Evolutionary conservation across 2,329 filamentous ascomycete species (phyloP).

Genomic region (Epichloe uncinata): DNA sequence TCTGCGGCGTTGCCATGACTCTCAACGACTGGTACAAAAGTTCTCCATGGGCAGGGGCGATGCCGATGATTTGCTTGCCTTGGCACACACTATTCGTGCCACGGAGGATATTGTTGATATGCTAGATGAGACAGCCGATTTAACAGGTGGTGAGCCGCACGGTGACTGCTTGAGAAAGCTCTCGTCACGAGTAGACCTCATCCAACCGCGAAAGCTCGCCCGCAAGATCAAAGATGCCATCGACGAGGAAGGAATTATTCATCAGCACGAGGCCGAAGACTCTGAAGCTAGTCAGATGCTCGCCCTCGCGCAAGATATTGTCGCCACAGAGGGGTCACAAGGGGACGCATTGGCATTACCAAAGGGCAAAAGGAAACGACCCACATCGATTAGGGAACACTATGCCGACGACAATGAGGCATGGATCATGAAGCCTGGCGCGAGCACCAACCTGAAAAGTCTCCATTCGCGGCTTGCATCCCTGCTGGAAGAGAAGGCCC

Average conservation of each 20-base stretch:
- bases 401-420: conserved; percentile 47
- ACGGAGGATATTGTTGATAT: conserved; percentile 51
- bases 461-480: conserved; percentile 56
- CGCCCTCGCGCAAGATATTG: conserved; percentile 58
- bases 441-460: conserved; percentile 49
- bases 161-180: conserved; percentile 30
- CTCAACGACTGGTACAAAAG: conserved; percentile 81
- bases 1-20: conserved; percentile 67
- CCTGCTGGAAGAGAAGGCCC: conserved; percentile 45
- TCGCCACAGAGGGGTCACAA: conserved; percentile 49
- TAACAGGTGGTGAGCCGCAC: conserved; percentile 5
- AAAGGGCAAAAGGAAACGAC: conserved; percentile 35
- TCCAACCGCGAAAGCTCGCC: conserved; percentile 55
- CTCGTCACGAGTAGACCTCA: conserved; percentile 47
- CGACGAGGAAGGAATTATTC: conserved; percentile 80
- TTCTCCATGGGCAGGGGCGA: conserved; percentile 89
- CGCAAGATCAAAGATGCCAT: conserved; percentile 62
- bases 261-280: conserved; percentile 66
- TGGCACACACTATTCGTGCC: conserved; percentile 68
- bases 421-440: conserved; percentile 54
- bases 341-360: conserved; percentile 42
- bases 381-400: conserved; percentile 37
- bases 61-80: conserved; percentile 72
- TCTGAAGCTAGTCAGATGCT: conserved; percentile 57
- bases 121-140: conserved; percentile 18